Percentiles rank a stretch among this genome's conserved stretches.
phyloP scores from a whole-genome alignment of 768 basidiomycete species.

The Termitomyces sp. region DNA sequence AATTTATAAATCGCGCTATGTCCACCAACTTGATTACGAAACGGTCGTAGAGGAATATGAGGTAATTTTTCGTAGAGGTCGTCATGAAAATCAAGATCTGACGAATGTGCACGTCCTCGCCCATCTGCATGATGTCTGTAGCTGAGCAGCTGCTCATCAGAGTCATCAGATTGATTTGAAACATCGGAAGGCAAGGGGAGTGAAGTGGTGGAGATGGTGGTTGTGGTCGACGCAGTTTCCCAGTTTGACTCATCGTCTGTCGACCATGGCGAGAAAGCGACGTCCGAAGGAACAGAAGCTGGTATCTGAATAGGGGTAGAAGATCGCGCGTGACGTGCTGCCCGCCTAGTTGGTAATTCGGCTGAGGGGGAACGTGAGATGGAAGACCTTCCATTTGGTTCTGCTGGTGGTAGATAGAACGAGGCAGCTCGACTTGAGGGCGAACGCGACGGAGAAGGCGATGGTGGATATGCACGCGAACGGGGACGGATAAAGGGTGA shows the following conservation, averaged over 20 bases:
- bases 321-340: constrained; percentile 27
- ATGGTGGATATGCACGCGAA: constrained; percentile 50
- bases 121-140: constrained; percentile 1
- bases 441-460: constrained; percentile 51
- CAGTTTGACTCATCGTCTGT: constrained; percentile 77
- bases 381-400: constrained; percentile 12
- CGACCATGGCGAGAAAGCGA: constrained; percentile 58
- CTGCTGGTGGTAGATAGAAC: constrained; percentile 18
- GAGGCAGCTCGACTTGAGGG: constrained; percentile 33
- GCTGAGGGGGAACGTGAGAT: constrained; percentile 5
- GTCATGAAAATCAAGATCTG: constrained; percentile 33
- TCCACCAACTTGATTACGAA: constrained; percentile 97
- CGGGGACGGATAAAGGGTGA: constrained; percentile 37
- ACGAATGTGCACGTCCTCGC: constrained; percentile 1
- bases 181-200: constrained; percentile 24
- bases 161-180: constrained; percentile 2
- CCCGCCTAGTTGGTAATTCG: constrained; percentile 22
- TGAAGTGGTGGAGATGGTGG: constrained; percentile 58
- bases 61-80: constrained; percentile 60
- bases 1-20: constrained; percentile 98
- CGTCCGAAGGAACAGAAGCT: constrained; percentile 29
- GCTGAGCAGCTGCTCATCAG: not conserved
- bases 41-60: constrained; percentile 91
- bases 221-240: constrained; percentile 67
- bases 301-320: constrained; percentile 36